Percentiles rank a stretch among this genome's conserved stretches.
Evolutionary conservation across 331 rosid genomes (phyloP).

Genomic region (Phaseolus coccineus): DNA sequence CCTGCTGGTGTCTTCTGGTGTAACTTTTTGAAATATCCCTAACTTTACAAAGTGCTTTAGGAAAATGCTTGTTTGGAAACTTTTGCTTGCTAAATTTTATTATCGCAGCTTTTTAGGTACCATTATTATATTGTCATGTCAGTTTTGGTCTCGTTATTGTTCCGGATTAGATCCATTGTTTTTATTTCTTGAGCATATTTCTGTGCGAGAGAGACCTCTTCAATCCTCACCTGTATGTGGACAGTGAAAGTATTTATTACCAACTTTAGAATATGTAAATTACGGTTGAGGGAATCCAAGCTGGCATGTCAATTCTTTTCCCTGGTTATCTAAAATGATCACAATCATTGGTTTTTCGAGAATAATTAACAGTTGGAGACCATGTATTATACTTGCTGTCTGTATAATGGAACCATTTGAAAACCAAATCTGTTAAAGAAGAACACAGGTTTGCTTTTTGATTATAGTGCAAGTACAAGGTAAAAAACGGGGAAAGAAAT

Average conservation of each 20-base stretch:
- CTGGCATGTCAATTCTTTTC: constrained; percentile 48
- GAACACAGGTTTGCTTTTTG: constrained; percentile 18
- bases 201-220: constrained; percentile 24
- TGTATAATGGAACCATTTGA: constrained; percentile 32
- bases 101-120: constrained; percentile 36
- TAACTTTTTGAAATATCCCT: constrained; percentile 18
- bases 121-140: constrained; percentile 20
- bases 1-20: constrained; percentile 21
- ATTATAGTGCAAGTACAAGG: constrained; percentile 30
- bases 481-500: constrained; percentile 13
- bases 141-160: constrained; percentile 36
- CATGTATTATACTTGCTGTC: constrained; percentile 40
- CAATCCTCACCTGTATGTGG: constrained; percentile 38
- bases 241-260: constrained; percentile 26
- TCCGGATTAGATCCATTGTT: constrained; percentile 39
- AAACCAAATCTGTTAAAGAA: constrained; percentile 25
- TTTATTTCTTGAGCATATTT: constrained; percentile 45
- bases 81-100: constrained; percentile 32
- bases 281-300: constrained; percentile 49
- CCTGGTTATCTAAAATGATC: constrained; percentile 32
- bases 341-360: constrained; percentile 37
- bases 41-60: constrained; percentile 6
- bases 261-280: constrained; percentile 36
- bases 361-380: constrained; percentile 41
- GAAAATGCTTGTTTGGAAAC: not conserved